A percentile compares a stretch with the other conserved stretches of the same genome.
Conservation (phyloP, 192 early-diverging fungal genomes). For the Coemansia sp. region DNA sequence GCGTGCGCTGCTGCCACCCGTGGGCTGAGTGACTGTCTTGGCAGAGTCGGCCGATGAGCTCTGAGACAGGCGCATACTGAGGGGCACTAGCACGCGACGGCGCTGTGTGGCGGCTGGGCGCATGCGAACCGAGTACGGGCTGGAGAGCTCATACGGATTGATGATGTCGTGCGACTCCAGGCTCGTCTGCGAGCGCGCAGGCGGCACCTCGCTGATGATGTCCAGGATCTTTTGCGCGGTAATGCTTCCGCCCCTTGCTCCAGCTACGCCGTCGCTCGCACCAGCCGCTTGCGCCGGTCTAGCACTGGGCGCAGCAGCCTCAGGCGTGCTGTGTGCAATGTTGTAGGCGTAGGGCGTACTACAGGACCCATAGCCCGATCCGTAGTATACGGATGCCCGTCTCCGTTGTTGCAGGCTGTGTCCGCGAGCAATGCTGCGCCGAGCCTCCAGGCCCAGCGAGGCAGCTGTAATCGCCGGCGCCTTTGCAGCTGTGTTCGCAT, state of each 20-base stretch:
- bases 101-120: conserved; percentile 27
- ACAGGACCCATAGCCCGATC: conserved; percentile 39
- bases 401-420: conserved; percentile 1
- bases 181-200: conserved; percentile 24
- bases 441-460: conserved; percentile 37
- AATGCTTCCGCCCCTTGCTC: conserved; percentile 20
- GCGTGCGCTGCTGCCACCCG: neutral
- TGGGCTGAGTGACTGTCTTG: neutral
- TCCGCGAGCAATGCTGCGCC: conserved; percentile 23
- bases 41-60: conserved; percentile 2
- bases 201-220: conserved; percentile 48
- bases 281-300: neutral
- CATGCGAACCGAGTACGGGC: conserved; percentile 40
- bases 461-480: conserved; percentile 34
- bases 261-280: neutral
- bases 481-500: neutral
- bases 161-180: conserved; percentile 13
- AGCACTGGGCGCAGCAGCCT: neutral
- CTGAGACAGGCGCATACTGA: conserved; percentile 32
- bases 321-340: conserved; percentile 9
- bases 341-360: conserved; percentile 36
- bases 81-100: conserved; percentile 37
- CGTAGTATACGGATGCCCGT: conserved; percentile 36
- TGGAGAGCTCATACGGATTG: conserved; percentile 48
- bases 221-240: conserved; percentile 49